These are phyloP conservation scores for Guyanaporus albipodus DNA, from an alignment of 768 basidiomycete genomes.

Conservation along the genomic window DNA sequence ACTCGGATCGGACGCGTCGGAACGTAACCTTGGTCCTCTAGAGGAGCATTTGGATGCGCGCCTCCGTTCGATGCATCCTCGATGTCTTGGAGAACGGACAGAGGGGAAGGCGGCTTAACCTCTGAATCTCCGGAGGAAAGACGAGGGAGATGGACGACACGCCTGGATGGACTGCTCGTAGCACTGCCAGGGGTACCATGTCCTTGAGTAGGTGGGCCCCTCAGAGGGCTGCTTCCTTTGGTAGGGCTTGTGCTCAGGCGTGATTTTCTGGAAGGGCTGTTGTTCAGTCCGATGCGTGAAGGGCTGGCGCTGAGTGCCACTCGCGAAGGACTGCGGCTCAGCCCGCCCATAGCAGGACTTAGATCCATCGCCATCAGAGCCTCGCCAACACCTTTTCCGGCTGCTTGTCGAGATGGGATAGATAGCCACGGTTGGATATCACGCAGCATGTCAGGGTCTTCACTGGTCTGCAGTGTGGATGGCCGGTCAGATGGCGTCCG, in stretches of 20 bases:
- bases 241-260: slow-evolving; percentile 23
- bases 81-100: not conserved
- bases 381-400: slow-evolving; percentile 20
- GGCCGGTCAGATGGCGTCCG: slow-evolving; percentile 12
- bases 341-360: slow-evolving; percentile 2
- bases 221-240: slow-evolving; percentile 17
- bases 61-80: not conserved
- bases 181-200: slow-evolving; percentile 10
- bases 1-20: slow-evolving; percentile 26
- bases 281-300: slow-evolving; percentile 17
- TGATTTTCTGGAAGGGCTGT: slow-evolving; percentile 23
- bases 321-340: slow-evolving; percentile 26
- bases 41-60: not conserved
- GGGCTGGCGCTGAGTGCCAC: slow-evolving; percentile 18
- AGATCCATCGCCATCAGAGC: slow-evolving; percentile 41
- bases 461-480: slow-evolving; percentile 20
- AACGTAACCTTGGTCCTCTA: slow-evolving; percentile 5
- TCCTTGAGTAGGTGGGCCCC: slow-evolving; percentile 8
- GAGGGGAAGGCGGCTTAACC: slow-evolving; percentile 6
- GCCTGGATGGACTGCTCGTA: slow-evolving; percentile 21
- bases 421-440: slow-evolving; percentile 31
- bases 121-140: slow-evolving; percentile 17
- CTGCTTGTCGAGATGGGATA: slow-evolving; percentile 21
- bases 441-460: slow-evolving; percentile 2
- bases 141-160: slow-evolving; percentile 20